Conservation (phyloP, 352 stramenopile genomes). For the Elongisporangium undulatum region DNA sequence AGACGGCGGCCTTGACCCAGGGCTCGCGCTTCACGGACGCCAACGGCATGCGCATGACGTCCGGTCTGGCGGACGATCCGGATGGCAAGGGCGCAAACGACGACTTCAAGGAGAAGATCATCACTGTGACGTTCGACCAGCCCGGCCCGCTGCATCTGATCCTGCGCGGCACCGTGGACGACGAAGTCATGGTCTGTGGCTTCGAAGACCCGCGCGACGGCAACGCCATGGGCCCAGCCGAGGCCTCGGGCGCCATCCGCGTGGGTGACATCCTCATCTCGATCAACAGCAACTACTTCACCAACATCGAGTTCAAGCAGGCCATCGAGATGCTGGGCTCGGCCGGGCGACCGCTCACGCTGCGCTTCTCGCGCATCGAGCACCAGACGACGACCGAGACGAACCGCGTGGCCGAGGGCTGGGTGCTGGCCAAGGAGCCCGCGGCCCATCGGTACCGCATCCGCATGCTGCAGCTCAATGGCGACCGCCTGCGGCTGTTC, state of each 20-base stretch:
- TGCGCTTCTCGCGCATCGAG: conserved; percentile 81
- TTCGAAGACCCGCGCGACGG: conserved; percentile 47
- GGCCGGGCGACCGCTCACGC: conserved; percentile 62
- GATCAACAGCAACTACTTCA: conserved; percentile 87
- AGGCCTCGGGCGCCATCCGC: conserved; percentile 71
- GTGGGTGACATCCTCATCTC: conserved; percentile 81
- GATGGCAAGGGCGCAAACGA: conserved; percentile 59
- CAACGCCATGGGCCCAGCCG: conserved; percentile 37
- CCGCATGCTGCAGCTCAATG: conserved; percentile 79
- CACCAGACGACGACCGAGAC: conserved; percentile 20
- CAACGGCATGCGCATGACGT: conserved; percentile 77
- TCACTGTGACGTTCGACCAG: conserved; percentile 86
- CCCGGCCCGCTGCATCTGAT: conserved; percentile 64
- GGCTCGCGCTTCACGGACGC: conserved; percentile 74
- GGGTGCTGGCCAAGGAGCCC: conserved; percentile 82
- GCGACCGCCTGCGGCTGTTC: conserved; percentile 75
- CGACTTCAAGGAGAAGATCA: conserved; percentile 84
- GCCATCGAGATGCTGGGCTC: conserved; percentile 73
- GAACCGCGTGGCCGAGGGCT: conserved; percentile 71
- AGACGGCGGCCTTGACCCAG: conserved; percentile 53
- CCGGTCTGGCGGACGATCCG: conserved; percentile 40
- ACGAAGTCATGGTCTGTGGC: conserved; percentile 86
- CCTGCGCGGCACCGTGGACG: conserved; percentile 78
- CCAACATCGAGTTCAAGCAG: conserved; percentile 80
- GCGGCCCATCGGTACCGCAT: conserved; percentile 70